Evolutionary conservation across 2,329 filamentous ascomycete species (phyloP).

Genomic region (Diplodia corticola): DNA sequence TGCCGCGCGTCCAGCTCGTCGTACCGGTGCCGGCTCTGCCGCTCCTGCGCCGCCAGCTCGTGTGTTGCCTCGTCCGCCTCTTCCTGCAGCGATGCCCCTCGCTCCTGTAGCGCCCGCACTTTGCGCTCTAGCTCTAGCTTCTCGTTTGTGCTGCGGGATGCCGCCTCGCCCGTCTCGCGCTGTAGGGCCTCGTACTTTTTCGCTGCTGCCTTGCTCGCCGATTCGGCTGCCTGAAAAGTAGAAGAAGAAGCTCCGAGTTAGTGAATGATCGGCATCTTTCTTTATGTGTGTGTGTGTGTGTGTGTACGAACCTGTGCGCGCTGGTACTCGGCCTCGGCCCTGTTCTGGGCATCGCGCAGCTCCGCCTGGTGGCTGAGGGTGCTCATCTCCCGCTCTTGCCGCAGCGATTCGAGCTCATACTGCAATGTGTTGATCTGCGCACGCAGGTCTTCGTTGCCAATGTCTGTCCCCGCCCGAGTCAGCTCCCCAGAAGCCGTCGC

Average conservation of each 20-base stretch:
- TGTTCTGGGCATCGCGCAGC: slow-evolving; percentile 73
- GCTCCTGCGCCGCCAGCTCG: slow-evolving; percentile 66
- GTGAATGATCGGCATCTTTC: too few relatives aligned
- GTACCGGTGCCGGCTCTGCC: slow-evolving; percentile 62
- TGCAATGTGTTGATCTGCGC: slow-evolving; percentile 84
- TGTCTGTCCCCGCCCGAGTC: slow-evolving; percentile 34
- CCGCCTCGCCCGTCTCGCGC: slow-evolving; percentile 56
- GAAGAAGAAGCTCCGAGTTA: background rate
- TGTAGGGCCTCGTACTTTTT: slow-evolving; percentile 57
- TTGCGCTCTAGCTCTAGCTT: slow-evolving; percentile 57
- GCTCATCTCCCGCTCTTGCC: slow-evolving; percentile 82
- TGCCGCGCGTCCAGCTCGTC: slow-evolving; percentile 63
- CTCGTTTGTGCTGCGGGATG: slow-evolving; percentile 57
- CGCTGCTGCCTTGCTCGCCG: slow-evolving; percentile 50
- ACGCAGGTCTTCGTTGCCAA: slow-evolving; percentile 73
- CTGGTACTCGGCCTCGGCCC: slow-evolving; percentile 84
- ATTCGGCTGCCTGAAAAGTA: slow-evolving; percentile 58
- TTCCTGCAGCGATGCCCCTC: slow-evolving; percentile 72
- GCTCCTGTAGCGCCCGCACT: slow-evolving; percentile 61
- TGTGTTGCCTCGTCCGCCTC: slow-evolving; percentile 82
- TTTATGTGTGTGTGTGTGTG: too few relatives aligned
- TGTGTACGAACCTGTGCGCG: slow-evolving; percentile 52
- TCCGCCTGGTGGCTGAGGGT: slow-evolving; percentile 80
- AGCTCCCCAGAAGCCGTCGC: slow-evolving; percentile 9
- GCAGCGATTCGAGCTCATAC: slow-evolving; percentile 83